These are phyloP conservation scores for Colletotrichum sojae DNA, from an alignment of 2,329 filamentous ascomycete species.

Conservation along the genomic window DNA sequence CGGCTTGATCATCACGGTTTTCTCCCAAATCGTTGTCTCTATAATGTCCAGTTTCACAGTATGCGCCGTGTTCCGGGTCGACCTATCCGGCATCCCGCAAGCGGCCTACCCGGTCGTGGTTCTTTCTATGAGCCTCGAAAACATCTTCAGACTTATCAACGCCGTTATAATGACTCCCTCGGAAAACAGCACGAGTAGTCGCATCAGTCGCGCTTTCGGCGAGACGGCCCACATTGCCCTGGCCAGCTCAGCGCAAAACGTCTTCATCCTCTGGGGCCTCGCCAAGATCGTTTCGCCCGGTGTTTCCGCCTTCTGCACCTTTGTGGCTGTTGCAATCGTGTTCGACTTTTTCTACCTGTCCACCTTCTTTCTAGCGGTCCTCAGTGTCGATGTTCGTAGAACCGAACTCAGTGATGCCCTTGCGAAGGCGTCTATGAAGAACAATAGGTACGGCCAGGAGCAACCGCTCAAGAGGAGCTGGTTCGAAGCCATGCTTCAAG, in stretches of 20 bases:
- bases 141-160: slow-evolving; percentile 84
- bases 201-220: slow-evolving; percentile 82
- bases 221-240: slow-evolving; percentile 79
- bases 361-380: slow-evolving; percentile 84
- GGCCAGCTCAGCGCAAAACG: slow-evolving; percentile 77
- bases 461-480: slow-evolving; percentile 63
- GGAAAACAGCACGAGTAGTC: slow-evolving; percentile 75
- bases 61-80: slow-evolving; percentile 81
- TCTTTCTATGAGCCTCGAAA: slow-evolving; percentile 82
- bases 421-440: slow-evolving; percentile 66
- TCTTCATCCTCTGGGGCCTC: slow-evolving; percentile 75
- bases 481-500: slow-evolving; percentile 73
- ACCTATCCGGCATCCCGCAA: slow-evolving; percentile 81
- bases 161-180: slow-evolving; percentile 80
- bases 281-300: slow-evolving; percentile 78
- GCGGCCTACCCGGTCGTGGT: slow-evolving; percentile 84
- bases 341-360: slow-evolving; percentile 85
- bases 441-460: slow-evolving; percentile 47
- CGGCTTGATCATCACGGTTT: slow-evolving; percentile 79
- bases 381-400: slow-evolving; percentile 84
- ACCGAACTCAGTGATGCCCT: slow-evolving; percentile 83
- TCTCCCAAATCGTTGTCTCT: slow-evolving; percentile 78
- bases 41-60: slow-evolving; percentile 86
- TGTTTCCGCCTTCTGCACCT: slow-evolving; percentile 82
- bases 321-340: slow-evolving; percentile 80